Evolutionary conservation across 148 eudicot genomes (phyloP).

Genomic region (Silene conica): DNA sequence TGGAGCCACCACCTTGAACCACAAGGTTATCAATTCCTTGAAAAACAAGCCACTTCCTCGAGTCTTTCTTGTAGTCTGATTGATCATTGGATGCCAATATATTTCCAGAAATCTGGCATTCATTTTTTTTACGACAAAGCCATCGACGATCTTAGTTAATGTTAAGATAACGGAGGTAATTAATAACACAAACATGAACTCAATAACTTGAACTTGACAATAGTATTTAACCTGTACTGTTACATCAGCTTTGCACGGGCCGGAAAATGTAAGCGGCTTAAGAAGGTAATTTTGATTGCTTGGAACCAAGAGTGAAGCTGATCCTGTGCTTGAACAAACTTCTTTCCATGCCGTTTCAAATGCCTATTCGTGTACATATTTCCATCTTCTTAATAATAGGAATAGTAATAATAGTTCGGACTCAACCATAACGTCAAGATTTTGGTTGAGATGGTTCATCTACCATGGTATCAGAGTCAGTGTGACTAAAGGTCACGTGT

Average conservation of each 20-base stretch:
- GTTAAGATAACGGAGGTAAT: no score
- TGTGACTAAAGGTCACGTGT: no score
- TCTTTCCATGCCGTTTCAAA: constrained; percentile 55
- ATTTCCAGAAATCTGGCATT: constrained; percentile 50
- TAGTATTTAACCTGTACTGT: constrained; percentile 38
- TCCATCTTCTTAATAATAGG: not conserved
- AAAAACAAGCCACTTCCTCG: constrained; percentile 49
- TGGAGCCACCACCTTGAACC: constrained; percentile 54
- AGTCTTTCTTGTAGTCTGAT: constrained; percentile 40
- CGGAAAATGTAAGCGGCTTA: constrained; percentile 49
- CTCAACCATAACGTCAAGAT: no score
- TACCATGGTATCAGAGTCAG: no score
- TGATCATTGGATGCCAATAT: constrained; percentile 45
- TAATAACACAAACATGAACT: no score
- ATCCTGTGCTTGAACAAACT: constrained; percentile 44
- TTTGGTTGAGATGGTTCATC: no score
- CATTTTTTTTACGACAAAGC: not conserved
- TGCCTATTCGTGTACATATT: constrained; percentile 35
- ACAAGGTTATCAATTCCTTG: constrained; percentile 34
- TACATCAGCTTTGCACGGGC: constrained; percentile 53
- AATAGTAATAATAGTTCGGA: no score
- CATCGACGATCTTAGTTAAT: not conserved
- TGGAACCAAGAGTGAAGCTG: constrained; percentile 36
- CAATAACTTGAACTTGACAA: not conserved
- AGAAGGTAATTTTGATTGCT: constrained; percentile 41